Evolutionary conservation across 2,329 filamentous ascomycete species (phyloP), one percentile per base, ranked within the genome.

Genomic region (Claviceps citrina): DNA sequence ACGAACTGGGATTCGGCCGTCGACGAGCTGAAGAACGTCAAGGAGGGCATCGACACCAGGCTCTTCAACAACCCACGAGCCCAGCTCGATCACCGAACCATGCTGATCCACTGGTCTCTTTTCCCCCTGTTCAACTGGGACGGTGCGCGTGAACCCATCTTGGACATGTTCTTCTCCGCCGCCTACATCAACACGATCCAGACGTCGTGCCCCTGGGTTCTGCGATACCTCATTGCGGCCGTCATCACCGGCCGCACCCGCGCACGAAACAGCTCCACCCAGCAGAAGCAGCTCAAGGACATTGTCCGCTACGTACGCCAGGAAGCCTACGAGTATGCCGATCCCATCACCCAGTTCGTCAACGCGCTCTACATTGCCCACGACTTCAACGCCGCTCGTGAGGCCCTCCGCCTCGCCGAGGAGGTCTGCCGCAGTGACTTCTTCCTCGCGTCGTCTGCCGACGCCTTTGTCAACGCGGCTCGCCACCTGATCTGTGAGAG

Each of bases 111-210:
- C 81, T 98, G 91, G 87, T 80, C 84, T 34, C 79, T 98, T 46
- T 98, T 96, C 76, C 89, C 91, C 46, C 87, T 95, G 67, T 98
- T 96, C 76, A 96, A 98, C 77, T 81, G 84, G 67, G 89, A 96
- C 55, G 73, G 78, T 49, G 84, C 85, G 43, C 85, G 89, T 56
- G 91, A 98, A 58, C 76, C 77, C 51, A 75, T 98, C 53, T 84
- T 91, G 57, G 91, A 98, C 54, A 78, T 96, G 60, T 91, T 95
- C 73, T 96, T 98, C 76, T 93, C 83, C 48, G 83, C 87, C 48
- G 76, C 85, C 53, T 98, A 85, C 73, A 98, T 98, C 77, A 98
- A 96, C 76, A 96, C 89, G 54, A 95, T 98, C 62, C 91, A 98
- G 73, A 95, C 91, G 44, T 82, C 79, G 54, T 95, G 86, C 71